A percentile compares a stretch with the other conserved stretches of the same genome.
Conservation (phyloP, 345 rosid genomes). For the Microcos paniculata region DNA sequence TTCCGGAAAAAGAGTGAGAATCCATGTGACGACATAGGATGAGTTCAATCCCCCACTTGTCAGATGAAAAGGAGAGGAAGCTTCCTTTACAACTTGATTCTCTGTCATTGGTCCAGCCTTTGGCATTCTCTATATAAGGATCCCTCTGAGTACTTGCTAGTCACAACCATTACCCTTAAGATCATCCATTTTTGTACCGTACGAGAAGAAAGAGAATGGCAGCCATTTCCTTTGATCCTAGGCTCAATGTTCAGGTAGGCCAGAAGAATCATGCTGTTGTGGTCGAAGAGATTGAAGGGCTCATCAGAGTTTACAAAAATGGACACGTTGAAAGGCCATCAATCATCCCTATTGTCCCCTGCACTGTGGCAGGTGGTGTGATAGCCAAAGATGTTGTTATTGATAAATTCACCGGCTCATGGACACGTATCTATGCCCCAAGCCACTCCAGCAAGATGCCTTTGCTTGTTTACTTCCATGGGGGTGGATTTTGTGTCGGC, state of each 20-base stretch:
- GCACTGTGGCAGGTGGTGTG: slow-evolving; percentile 32
- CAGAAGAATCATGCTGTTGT: slow-evolving; percentile 43
- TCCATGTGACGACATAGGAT: background rate
- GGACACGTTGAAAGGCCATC: slow-evolving; percentile 63
- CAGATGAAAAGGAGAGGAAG: background rate
- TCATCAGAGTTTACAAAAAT: slow-evolving; percentile 62
- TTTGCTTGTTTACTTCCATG: slow-evolving; percentile 66
- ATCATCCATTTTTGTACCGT: background rate
- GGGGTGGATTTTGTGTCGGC: slow-evolving; percentile 73
- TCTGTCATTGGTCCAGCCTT: background rate
- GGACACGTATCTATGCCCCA: slow-evolving; percentile 59
- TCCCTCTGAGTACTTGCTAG: background rate
- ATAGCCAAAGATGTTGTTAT: slow-evolving; percentile 43
- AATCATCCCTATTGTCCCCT: slow-evolving; percentile 52
- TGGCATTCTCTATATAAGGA: slow-evolving; percentile 2
- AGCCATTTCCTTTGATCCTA: slow-evolving; percentile 38
- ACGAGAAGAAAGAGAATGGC: slow-evolving; percentile 36
- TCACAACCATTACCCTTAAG: slow-evolving; percentile 7
- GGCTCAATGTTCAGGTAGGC: slow-evolving; percentile 25
- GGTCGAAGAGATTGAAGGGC: slow-evolving; percentile 63
- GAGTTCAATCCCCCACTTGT: slow-evolving; percentile 13
- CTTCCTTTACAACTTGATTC: background rate
- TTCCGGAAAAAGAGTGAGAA: slow-evolving; percentile 2
- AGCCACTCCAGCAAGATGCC: slow-evolving; percentile 42
- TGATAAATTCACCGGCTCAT: slow-evolving; percentile 39